A percentile compares a stretch with the other conserved stretches of the same genome.
Conservation (phyloP, 2,329 filamentous ascomycete genomes). For the Acephala macrosclerotiorum region DNA sequence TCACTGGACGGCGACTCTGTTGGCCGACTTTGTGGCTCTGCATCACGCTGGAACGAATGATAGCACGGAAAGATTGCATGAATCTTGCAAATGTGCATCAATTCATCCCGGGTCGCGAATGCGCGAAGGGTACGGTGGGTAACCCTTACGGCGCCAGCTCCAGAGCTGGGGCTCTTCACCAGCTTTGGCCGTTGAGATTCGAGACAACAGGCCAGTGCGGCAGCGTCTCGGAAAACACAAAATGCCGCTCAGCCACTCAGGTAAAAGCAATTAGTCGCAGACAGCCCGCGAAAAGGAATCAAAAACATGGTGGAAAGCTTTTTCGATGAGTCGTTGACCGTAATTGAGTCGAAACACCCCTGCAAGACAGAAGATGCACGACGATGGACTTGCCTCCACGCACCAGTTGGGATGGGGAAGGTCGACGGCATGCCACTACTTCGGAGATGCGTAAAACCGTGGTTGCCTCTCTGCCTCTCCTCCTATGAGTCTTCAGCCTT, state of each 20-base stretch:
- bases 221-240: neutral
- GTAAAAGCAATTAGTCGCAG: neutral
- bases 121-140: neutral
- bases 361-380: neutral
- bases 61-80: neutral
- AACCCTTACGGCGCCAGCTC: neutral
- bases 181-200: neutral
- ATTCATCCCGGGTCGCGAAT: too few species aligned
- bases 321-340: neutral
- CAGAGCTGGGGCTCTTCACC: conserved; percentile 1
- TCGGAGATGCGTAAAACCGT: neutral
- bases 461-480: neutral
- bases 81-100: neutral
- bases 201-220: neutral
- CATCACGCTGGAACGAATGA: neutral
- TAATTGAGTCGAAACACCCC: neutral
- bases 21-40: neutral
- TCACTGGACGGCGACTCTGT: neutral
- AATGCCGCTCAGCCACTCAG: neutral
- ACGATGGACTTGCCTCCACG: neutral
- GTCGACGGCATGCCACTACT: neutral
- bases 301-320: neutral
- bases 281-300: neutral
- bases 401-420: neutral
- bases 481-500: neutral